These are phyloP conservation scores for Cyberlindnera samutprakarnensis DNA, from an alignment of 805 yeast species.

Conservation along the genomic window DNA sequence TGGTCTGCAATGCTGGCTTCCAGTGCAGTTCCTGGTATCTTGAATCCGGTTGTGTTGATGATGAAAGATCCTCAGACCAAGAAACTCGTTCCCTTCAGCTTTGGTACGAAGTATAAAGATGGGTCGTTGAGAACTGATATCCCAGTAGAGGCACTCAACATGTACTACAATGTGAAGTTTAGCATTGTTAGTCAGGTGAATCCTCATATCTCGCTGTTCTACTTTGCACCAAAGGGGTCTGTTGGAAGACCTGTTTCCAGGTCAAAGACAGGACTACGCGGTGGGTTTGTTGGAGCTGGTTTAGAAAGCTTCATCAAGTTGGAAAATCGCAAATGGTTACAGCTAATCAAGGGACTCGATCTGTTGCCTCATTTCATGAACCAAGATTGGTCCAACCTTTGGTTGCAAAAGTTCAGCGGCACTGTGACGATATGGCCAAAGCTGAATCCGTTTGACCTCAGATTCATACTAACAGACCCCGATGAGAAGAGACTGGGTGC, in stretches of 20 bases:
- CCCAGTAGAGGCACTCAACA: conserved; percentile 66
- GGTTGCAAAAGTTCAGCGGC: conserved; percentile 69
- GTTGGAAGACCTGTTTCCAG: conserved; percentile 73
- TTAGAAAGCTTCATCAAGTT: conserved; percentile 61
- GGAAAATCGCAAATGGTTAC: conserved; percentile 73
- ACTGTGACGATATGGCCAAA: conserved; percentile 74
- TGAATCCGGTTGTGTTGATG: conserved; percentile 76
- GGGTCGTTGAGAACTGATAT: conserved; percentile 75
- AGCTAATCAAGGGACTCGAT: conserved; percentile 56
- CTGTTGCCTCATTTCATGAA: conserved; percentile 60
- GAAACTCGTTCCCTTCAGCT: conserved; percentile 54
- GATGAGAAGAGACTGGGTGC: conserved; percentile 44
- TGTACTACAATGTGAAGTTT: conserved; percentile 69
- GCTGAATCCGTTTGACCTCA: conserved; percentile 49
- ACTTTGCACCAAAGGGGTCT: conserved; percentile 72
- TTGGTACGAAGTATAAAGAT: conserved; percentile 70
- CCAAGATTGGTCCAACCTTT: conserved; percentile 76
- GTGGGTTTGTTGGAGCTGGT: conserved; percentile 72
- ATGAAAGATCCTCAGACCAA: conserved; percentile 39
- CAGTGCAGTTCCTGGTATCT: conserved; percentile 76
- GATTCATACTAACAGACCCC: conserved; percentile 63
- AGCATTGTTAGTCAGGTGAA: conserved; percentile 76
- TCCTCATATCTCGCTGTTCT: conserved; percentile 72
- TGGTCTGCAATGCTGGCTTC: conserved; percentile 75
- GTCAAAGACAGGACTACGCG: conserved; percentile 54